phyloP scores from a whole-genome alignment of 2,329 filamentous ascomycete species.

The Aspergillus ruber region DNA sequence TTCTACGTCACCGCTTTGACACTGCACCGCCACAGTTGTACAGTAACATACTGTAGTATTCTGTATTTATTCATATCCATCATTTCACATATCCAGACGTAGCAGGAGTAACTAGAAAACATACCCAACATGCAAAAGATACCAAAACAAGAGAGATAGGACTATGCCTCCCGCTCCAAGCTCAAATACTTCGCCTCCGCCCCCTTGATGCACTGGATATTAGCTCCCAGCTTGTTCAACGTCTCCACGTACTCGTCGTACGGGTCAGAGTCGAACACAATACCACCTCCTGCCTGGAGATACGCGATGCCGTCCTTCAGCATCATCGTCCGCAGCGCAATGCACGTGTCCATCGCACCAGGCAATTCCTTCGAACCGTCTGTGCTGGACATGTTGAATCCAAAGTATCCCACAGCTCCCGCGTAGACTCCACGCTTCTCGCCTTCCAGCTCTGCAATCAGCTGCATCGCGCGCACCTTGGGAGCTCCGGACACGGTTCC shows the following conservation, averaged over 20 bases:
- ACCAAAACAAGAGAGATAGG: not conserved
- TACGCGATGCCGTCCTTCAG: constrained; percentile 88
- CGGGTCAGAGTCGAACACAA: constrained; percentile 87
- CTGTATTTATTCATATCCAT: not conserved
- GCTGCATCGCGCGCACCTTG: constrained; percentile 93
- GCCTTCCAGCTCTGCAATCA: constrained; percentile 87
- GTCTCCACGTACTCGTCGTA: constrained; percentile 94
- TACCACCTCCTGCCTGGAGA: constrained; percentile 78
- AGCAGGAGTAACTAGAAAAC: not conserved
- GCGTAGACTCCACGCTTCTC: constrained; percentile 96
- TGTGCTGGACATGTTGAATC: constrained; percentile 66
- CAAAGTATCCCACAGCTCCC: constrained; percentile 94
- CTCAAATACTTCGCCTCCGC: constrained; percentile 65
- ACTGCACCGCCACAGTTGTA: not conserved
- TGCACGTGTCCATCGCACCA: constrained; percentile 86
- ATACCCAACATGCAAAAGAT: not conserved
- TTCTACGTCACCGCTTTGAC: too few species aligned
- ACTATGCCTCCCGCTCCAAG: constrained; percentile 24
- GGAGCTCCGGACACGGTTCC: constrained; percentile 93
- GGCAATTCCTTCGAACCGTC: constrained; percentile 58
- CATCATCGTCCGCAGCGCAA: constrained; percentile 84
- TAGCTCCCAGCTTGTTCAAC: constrained; percentile 89
- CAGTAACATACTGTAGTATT: not conserved
- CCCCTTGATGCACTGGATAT: constrained; percentile 78
- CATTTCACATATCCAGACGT: not conserved